Evolutionary conservation across 768 basidiomycete genomes (phyloP).

Genomic region (Pholiota conissans): DNA sequence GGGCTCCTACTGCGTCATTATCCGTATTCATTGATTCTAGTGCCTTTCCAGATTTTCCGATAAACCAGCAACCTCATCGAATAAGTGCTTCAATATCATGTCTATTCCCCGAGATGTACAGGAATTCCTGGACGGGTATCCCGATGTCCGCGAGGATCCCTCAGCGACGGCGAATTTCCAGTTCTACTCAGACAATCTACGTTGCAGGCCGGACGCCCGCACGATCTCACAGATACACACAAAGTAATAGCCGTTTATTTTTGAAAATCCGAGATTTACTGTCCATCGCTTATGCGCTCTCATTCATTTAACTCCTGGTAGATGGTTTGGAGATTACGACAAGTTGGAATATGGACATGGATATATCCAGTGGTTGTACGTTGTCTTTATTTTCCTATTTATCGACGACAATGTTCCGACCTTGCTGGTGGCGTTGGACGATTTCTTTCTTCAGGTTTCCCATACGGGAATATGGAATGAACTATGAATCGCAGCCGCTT

Average conservation of each 20-base stretch:
- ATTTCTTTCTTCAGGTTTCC: slow-evolving; percentile 58
- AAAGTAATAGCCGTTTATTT: slow-evolving; percentile 36
- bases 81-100: slow-evolving; percentile 26
- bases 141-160: slow-evolving; percentile 39
- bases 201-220: slow-evolving; percentile 61
- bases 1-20: neutral
- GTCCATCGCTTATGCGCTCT: neutral
- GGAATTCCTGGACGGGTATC: slow-evolving; percentile 59
- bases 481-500: slow-evolving; percentile 64
- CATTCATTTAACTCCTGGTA: slow-evolving; percentile 22
- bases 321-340: slow-evolving; percentile 65
- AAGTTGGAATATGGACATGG: slow-evolving; percentile 69
- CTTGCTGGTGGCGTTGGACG: neutral
- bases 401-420: neutral
- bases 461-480: slow-evolving; percentile 74
- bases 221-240: slow-evolving; percentile 64
- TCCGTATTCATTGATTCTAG: neutral
- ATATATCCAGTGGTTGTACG: slow-evolving; percentile 81
- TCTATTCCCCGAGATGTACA: slow-evolving; percentile 55
- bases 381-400: slow-evolving; percentile 2
- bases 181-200: slow-evolving; percentile 60
- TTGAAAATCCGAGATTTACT: neutral
- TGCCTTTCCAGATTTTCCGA: neutral
- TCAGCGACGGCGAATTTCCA: slow-evolving; percentile 46
- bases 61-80: neutral